These are phyloP conservation scores for Mycena venus DNA, from an alignment of 768 basidiomycete species.

Conservation along the genomic window DNA sequence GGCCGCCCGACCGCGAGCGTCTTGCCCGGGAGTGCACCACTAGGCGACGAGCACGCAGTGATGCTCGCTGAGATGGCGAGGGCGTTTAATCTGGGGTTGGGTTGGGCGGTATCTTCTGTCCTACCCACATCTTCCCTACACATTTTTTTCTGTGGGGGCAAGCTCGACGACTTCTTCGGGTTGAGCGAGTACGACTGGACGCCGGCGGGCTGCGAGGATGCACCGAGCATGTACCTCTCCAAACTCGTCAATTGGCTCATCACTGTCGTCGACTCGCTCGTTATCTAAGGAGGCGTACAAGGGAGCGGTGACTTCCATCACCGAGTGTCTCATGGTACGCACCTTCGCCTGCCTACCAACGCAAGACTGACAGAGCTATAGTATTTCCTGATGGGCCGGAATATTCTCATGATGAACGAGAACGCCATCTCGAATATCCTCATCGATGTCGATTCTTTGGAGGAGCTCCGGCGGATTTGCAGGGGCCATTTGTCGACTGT, in stretches of 20 bases:
- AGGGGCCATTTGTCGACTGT: constrained; percentile 76
- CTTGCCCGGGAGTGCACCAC: no score
- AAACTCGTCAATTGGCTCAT: constrained; percentile 97
- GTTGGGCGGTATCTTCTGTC: no score
- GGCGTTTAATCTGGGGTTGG: no score
- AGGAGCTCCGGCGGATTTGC: constrained; percentile 85
- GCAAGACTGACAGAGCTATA: constrained; percentile 43
- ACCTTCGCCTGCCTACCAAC: background rate
- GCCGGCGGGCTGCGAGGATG: constrained; percentile 74
- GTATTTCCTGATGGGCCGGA: constrained; percentile 84
- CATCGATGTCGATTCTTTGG: constrained; percentile 89
- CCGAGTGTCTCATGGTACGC: constrained; percentile 88
- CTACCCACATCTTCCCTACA: no score
- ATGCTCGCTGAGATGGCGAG: no score
- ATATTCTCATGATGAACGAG: constrained; percentile 87
- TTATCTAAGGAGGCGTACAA: constrained; percentile 91
- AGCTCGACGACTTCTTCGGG: constrained; percentile 96
- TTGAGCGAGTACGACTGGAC: constrained; percentile 97
- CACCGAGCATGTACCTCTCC: constrained; percentile 94
- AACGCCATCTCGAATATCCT: constrained; percentile 89
- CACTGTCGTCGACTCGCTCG: constrained; percentile 92
- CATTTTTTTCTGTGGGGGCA: no score
- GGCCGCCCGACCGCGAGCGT: no score
- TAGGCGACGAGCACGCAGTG: no score
- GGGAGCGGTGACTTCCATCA: constrained; percentile 89